Evolutionary conservation across 2,329 filamentous ascomycete species (phyloP).

Genomic region (Cryphonectria naterciae): DNA sequence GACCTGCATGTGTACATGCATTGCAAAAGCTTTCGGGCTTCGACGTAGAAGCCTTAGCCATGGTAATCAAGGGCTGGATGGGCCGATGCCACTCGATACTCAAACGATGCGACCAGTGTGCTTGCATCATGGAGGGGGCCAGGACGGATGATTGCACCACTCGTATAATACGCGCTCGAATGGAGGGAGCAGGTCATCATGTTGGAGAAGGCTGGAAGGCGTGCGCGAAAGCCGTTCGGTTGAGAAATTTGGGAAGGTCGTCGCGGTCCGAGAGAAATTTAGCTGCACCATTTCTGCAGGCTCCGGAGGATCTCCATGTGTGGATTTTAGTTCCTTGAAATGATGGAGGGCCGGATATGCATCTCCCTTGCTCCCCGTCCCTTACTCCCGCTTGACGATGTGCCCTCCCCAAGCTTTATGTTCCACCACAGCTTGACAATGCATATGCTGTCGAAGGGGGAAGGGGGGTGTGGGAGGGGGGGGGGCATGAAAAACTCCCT

Average conservation of each 20-base stretch:
- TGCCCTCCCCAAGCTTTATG: constrained; percentile 10
- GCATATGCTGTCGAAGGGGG: background rate
- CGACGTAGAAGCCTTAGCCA: background rate
- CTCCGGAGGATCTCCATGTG: constrained; percentile 27
- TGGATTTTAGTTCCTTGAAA: constrained; percentile 26
- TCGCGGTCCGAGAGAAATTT: constrained; percentile 18
- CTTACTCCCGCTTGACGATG: constrained; percentile 25
- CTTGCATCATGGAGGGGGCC: background rate
- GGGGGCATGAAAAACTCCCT: background rate
- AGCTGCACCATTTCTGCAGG: constrained; percentile 23
- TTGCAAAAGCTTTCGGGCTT: background rate
- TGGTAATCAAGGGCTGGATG: constrained; percentile 10
- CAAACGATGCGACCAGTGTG: constrained; percentile 8
- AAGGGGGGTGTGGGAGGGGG: background rate
- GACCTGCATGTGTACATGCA: constrained; percentile 16
- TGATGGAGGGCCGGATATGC: constrained; percentile 27
- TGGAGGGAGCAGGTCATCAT: constrained; percentile 20
- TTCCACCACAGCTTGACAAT: constrained; percentile 24
- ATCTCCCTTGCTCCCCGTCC: constrained; percentile 26
- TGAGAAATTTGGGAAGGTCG: constrained; percentile 27
- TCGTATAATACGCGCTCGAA: constrained; percentile 4
- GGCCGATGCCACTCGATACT: constrained; percentile 5
- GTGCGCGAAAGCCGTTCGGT: constrained; percentile 9
- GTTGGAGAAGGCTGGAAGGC: background rate
- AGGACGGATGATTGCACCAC: constrained; percentile 10